Evolutionary conservation across 208 protist species (phyloP), one percentile per base, ranked within the genome.

Genomic region (Crithidia brevicula): DNA sequence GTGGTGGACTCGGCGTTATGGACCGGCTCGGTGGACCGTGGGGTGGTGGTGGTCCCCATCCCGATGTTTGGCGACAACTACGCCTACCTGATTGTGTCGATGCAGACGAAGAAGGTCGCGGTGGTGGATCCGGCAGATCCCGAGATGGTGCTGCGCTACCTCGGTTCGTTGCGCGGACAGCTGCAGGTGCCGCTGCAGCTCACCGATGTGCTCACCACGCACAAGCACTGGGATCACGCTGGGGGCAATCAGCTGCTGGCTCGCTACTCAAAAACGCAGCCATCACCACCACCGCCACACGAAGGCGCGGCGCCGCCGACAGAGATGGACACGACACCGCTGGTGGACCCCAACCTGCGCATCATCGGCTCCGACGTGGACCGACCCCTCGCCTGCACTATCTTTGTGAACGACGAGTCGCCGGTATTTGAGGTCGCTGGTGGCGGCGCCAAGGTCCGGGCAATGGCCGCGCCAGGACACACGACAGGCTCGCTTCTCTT

Each of bases 141-240:
- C 22, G 52, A 68, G 22, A 78, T 79, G 40, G 77, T 92, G 42
- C 56, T 93, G 47, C 73, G 81, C 43, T 58, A 85, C 28, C 28
- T 93, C 34, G 43, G 57, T 15, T 69, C 62, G 16, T 62, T 91
- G n/a, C 54, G 77, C 15, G 63, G 63, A 22, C 40, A 78, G 50
- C 74, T 83, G 65, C 56, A 49, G n/a, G 40, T 65, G 54, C 59
- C 67, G 30, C 64, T 90, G 45, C 49, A 84, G 47, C 36, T 97
- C 23, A 91, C 90, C 9, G 85, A 95, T 16, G 79, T 98, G 16
- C 81, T 98, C 46, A 98, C 92, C 3, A 99, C 97, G 9, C 97
- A 99, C 87, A 97, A 98, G 80, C 97, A 99, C 82, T 97, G 89
- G 92, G 97, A 98, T 67, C 96, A 98, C 70, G 84, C 92, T 15